Conservation (phyloP, 2,329 filamentous ascomycete genomes). For the Fusarium bactridioides region DNA sequence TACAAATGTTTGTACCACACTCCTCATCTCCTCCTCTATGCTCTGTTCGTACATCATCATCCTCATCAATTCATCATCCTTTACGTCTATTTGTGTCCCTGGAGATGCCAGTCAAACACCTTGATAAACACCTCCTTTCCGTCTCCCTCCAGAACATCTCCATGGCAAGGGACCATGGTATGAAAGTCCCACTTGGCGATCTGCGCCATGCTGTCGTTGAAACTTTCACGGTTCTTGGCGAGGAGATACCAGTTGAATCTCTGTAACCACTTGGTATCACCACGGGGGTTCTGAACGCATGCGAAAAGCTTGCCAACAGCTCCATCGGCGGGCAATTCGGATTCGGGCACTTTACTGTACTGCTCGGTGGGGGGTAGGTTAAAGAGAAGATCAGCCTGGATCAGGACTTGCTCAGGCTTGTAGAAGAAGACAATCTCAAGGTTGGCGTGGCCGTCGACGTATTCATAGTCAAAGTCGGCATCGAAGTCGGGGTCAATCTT, state of each 20-base stretch:
- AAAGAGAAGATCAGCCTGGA: conserved; percentile 91
- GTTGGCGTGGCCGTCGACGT: conserved; percentile 80
- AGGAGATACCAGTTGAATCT: conserved; percentile 82
- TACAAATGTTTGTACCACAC: not conserved
- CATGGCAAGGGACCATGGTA: conserved; percentile 89
- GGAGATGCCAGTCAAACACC: conserved; percentile 84
- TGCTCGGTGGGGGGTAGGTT: conserved; percentile 90
- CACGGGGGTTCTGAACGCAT: conserved; percentile 66
- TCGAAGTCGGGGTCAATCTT: conserved; percentile 81
- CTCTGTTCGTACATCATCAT: not conserved
- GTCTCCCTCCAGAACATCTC: conserved; percentile 79
- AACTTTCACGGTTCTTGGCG: conserved; percentile 70
- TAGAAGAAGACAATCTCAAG: conserved; percentile 90
- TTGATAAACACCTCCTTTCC: conserved; percentile 80
- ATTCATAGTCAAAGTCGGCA: conserved; percentile 85
- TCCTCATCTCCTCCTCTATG: conserved; percentile 2
- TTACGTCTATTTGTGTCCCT: conserved; percentile 37
- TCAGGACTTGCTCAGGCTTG: conserved; percentile 78
- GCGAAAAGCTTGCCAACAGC: conserved; percentile 55
- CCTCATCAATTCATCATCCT: not conserved
- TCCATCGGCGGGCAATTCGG: conserved; percentile 44
- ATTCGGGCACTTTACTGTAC: conserved; percentile 71
- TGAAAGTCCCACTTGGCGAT: conserved; percentile 87
- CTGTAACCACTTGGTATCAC: conserved; percentile 77
- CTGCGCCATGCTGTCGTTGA: conserved; percentile 71